Evolutionary conservation across 2,329 filamentous ascomycete species (phyloP), one percentile per base, ranked within the genome.

Genomic region (Colletotrichum agaves): DNA sequence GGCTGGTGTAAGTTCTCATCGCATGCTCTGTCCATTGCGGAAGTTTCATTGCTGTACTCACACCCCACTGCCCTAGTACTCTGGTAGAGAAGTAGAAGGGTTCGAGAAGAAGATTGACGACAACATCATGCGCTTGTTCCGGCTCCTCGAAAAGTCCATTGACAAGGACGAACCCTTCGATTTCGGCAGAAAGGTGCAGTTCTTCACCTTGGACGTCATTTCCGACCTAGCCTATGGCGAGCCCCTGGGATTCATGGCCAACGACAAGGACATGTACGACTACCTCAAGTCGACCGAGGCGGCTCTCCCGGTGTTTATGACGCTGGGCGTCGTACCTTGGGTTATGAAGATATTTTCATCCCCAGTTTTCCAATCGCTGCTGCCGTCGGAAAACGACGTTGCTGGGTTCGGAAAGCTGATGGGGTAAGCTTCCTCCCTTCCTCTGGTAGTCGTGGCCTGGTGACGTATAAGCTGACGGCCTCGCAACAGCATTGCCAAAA

Each of bases 181-280:
- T 63, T 72, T 87, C 19, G 82, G 80, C 3, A 75, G 76, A 5
- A 82, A 83, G 35, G 79, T 80, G 2, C 83, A 85, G 46, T 86
- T 80, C 75, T 83, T 87, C 44, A 85, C 84, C 0, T 73, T 88
- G 0, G 86, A 88, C 65, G 82, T 87, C 27, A 85, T 88, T 49
- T 84, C 81, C 12, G 80, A 81, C 15, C 68, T 88, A 11, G 84
- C 83, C 1, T 83, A 87, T 46, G 84, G 84, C 7, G 73, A 80
- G 35, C 75, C 80, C 0, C 84, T 86, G 67, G 83, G 84, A 13
- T 84, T 81, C 71, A 64, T 86, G 2, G 77, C 78, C 37, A 74
- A 76, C 2, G 81, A 86, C 69, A 76, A 78, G 4, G 84, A 86
- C 66, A 75, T 82, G 0, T 82, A 83, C 69, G 79, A 79, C 35